Conservation (phyloP, 176 grass and related monocot species). For the Zizania latifolia region DNA sequence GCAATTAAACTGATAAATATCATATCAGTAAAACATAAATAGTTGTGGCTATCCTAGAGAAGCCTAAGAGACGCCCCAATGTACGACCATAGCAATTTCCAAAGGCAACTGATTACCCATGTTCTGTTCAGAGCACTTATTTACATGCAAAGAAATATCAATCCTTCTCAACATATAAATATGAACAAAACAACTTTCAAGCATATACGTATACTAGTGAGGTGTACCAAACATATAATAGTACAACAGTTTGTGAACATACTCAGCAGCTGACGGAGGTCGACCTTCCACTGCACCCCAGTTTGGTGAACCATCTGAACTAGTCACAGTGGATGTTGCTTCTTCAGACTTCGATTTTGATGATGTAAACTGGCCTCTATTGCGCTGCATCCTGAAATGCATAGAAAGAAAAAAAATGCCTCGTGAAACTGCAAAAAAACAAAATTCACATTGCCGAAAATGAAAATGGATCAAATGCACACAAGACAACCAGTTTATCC, state of each 20-base stretch:
- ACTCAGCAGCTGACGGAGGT: conserved; percentile 70
- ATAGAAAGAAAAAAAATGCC: neutral
- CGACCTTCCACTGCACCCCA: conserved; percentile 76
- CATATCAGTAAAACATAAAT: too few relatives aligned
- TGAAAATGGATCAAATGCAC: neutral
- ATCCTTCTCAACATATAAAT: neutral
- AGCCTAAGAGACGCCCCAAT: too few relatives aligned
- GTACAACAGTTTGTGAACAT: conserved; percentile 29
- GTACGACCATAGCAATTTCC: too few relatives aligned
- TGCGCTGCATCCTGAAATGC: conserved; percentile 83
- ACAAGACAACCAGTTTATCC: neutral
- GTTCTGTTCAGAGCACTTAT: neutral
- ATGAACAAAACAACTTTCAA: neutral
- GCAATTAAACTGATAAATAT: too few relatives aligned
- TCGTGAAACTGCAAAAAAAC: neutral
- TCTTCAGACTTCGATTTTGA: conserved; percentile 81
- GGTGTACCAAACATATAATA: neutral
- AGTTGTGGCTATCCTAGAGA: too few relatives aligned
- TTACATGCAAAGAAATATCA: neutral
- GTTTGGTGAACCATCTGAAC: conserved; percentile 48
- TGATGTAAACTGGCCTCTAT: conserved; percentile 90
- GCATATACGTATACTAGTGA: neutral
- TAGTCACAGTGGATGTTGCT: conserved; percentile 7
- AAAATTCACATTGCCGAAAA: neutral
- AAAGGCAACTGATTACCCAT: too few relatives aligned